Evolutionary conservation across 192 early-diverging fungal genomes (phyloP), one percentile per base, ranked within the genome.

Genomic region (Coemansia pectinata): DNA sequence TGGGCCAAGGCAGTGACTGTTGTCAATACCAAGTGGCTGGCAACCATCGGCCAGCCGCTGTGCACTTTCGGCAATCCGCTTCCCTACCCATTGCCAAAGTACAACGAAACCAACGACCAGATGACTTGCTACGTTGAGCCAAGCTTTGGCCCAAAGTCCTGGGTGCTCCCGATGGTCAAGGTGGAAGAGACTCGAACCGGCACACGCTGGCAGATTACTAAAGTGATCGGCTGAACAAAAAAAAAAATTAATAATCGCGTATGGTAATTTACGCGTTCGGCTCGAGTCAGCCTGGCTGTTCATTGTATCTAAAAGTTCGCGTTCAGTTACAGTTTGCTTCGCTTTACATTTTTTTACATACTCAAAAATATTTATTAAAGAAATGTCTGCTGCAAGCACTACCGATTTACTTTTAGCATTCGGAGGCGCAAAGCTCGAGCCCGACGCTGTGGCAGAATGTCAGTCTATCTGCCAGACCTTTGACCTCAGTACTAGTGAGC

Each of bases 21-120:
- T 0, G 88, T 96, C 38, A 86, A 90, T 17, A 74, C 88, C n/a
- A 85, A 86, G 69, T 97, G 96, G 96, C 85, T 98, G 50, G 86
- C 90, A 1, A 89, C 86, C 19, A 81, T 96, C 48, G 93, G 89
- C 2, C 88, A 87, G 68, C 73, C 86, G n/a, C 79, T 97, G 59
- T 89, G 90, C 67, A 85, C 87, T 15, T 88, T 84, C 63, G 88
- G 91, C 27, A 92, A 91, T 67, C 85, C 95, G 38, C 72, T 93
- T 41, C 88, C 93, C 15, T 87, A 91, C 58, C 95, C 95, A 3
- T 71, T 85, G 53, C 91, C 92, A 31, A 86, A 87, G 67, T 96
- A 90, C 77, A 87, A 86, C 66, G 88, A 88, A 42, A 82, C 84
- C 48, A 85, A 79, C 50, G 79, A 82, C 52, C 76, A 76, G 21